Percentiles rank a stretch among this genome's conserved stretches.
phyloP scores from a whole-genome alignment of 2,329 filamentous ascomycete species.

The Xenosphaeropsis pyriputrescens region DNA sequence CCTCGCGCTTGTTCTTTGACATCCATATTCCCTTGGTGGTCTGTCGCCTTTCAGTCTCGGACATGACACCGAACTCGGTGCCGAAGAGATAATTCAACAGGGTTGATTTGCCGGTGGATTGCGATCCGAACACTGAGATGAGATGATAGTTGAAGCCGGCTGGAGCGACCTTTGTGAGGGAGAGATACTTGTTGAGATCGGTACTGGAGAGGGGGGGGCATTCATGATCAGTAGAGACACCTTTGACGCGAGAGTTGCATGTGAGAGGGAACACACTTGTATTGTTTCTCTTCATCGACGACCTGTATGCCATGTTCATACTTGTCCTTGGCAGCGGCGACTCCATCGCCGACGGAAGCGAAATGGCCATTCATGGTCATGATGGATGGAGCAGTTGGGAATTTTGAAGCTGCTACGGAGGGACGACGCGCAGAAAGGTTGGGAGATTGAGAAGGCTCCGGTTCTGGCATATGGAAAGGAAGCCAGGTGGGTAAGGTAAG shows the following conservation, averaged over 20 bases:
- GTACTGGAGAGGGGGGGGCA: conserved; percentile 42
- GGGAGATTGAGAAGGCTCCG: no score
- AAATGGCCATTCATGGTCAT: conserved; percentile 66
- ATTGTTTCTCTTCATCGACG: conserved; percentile 89
- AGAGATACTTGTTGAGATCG: conserved; percentile 70
- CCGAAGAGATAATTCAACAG: conserved; percentile 92
- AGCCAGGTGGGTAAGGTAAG: conserved; percentile 1
- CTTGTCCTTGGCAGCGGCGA: conserved; percentile 36
- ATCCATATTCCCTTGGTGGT: conserved; percentile 99
- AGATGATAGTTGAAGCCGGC: conserved; percentile 98
- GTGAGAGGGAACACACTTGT: conserved; percentile 54
- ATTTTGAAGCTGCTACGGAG: conserved; percentile 12
- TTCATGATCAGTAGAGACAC: background rate
- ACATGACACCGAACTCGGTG: conserved; percentile 96
- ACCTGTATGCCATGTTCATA: conserved; percentile 96
- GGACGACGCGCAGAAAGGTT: conserved; percentile 8
- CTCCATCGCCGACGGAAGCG: conserved; percentile 52
- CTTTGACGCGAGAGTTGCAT: no score
- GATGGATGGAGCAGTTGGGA: conserved; percentile 16
- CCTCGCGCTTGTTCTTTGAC: conserved; percentile 77
- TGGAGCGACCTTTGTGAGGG: conserved; percentile 63
- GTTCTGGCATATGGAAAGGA: background rate
- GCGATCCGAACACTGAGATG: conserved; percentile 96
- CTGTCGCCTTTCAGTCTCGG: conserved; percentile 82
- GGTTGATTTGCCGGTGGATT: conserved; percentile 97